These are phyloP conservation scores for Nicotiana noctiflora DNA, from an alignment of 257 asterid genomes.

Conservation along the genomic window DNA sequence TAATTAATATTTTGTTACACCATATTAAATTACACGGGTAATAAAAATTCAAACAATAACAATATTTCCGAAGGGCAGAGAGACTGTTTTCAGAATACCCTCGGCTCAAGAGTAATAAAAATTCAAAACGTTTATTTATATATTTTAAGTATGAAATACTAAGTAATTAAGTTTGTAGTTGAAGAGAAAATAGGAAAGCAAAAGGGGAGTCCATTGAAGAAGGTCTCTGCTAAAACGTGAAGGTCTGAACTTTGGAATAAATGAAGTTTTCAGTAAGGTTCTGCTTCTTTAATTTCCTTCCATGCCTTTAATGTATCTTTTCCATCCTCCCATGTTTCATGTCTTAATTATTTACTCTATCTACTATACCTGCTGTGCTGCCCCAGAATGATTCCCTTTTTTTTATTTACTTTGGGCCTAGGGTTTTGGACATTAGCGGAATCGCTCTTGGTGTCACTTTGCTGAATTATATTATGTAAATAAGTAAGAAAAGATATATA, in stretches of 20 bases:
- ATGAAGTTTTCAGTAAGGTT: constrained; percentile 13
- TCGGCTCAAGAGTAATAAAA: too few species aligned
- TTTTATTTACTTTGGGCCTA: too few species aligned
- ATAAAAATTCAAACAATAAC: too few species aligned
- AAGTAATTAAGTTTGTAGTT: not conserved
- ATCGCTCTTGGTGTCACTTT: too few species aligned
- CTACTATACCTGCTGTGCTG: not conserved
- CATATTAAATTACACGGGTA: too few species aligned
- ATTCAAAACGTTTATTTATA: too few species aligned
- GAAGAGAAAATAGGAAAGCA: not conserved
- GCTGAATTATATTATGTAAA: too few species aligned
- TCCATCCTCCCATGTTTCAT: constrained; percentile 4
- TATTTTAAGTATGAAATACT: too few species aligned
- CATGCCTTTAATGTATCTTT: not conserved
- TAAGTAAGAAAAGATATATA: too few species aligned
- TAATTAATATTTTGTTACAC: too few species aligned
- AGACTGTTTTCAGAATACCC: too few species aligned
- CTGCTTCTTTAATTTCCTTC: not conserved
- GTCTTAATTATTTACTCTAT: not conserved
- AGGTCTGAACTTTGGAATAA: constrained; percentile 13
- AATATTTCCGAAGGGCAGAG: too few species aligned
- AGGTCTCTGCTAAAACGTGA: constrained; percentile 25
- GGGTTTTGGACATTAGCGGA: not conserved
- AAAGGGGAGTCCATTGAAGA: constrained; percentile 7
- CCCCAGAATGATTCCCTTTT: not conserved